Evolutionary conservation across 306 rosid genomes (phyloP).

Genomic region (Cucurbita ficifolia): DNA sequence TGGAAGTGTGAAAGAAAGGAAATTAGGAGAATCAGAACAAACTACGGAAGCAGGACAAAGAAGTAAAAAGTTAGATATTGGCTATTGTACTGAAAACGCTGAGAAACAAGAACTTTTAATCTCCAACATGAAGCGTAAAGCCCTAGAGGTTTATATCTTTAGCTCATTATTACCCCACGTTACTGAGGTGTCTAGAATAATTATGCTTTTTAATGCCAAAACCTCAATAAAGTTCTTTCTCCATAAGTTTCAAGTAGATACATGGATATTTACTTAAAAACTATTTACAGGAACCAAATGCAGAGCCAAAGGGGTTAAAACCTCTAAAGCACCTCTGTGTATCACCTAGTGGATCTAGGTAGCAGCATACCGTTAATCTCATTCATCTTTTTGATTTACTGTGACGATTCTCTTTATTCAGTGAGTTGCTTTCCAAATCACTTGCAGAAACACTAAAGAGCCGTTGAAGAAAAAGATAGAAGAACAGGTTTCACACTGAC

Average conservation of each 20-base stretch:
- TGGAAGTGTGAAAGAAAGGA: constrained; percentile 23
- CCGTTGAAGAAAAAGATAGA: constrained; percentile 30
- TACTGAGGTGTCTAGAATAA: background rate
- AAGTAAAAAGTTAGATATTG: constrained; percentile 12
- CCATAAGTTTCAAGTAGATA: background rate
- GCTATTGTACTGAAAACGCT: constrained; percentile 13
- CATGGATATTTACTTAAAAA: background rate
- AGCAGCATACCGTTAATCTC: constrained; percentile 7
- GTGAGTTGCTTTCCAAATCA: constrained; percentile 14
- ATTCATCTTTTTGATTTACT: background rate
- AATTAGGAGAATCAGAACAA: constrained; percentile 16
- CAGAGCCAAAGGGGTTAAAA: constrained; percentile 39
- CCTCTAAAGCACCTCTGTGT: constrained; percentile 44
- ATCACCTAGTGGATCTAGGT: constrained; percentile 52
- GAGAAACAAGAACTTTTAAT: constrained; percentile 27
- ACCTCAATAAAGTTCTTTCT: background rate
- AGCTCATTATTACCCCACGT: background rate
- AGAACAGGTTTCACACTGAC: constrained; percentile 32
- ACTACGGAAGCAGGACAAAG: constrained; percentile 20
- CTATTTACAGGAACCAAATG: constrained; percentile 38
- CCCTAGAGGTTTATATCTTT: constrained; percentile 34
- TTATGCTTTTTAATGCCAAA: background rate
- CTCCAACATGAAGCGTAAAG: constrained; percentile 47
- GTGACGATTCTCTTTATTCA: constrained; percentile 9
- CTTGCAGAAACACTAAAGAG: constrained; percentile 38